Conservation (phyloP, 371 early-diverging fungal species). For the Rhizopus arrhizus region DNA sequence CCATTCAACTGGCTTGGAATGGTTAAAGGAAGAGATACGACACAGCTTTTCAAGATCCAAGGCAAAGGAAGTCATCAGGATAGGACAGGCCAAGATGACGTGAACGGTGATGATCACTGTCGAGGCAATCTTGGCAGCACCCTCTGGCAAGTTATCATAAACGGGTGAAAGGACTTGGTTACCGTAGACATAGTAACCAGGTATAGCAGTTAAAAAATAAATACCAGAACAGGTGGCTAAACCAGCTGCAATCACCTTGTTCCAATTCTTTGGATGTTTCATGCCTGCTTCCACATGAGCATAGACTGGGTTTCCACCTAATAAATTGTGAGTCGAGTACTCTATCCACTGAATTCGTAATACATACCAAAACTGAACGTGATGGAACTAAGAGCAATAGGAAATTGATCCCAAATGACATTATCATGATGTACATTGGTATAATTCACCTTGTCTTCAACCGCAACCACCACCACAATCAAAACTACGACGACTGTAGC, state of each 20-base stretch:
- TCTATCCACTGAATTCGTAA: background rate
- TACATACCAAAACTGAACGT: conserved; percentile 57
- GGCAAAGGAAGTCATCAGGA: conserved; percentile 81
- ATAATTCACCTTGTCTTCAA: conserved; percentile 24
- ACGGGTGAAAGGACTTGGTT: conserved; percentile 70
- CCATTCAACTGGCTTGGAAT: conserved; percentile 37
- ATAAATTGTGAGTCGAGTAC: conserved; percentile 1
- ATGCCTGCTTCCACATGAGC: conserved; percentile 79
- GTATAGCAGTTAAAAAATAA: conserved; percentile 73
- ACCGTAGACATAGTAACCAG: conserved; percentile 86
- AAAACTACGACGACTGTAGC: conserved; percentile 32
- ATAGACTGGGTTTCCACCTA: conserved; percentile 37
- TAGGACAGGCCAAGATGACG: conserved; percentile 80
- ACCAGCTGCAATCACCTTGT: conserved; percentile 69
- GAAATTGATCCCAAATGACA: conserved; percentile 56
- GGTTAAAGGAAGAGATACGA: conserved; percentile 36
- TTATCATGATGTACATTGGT: conserved; percentile 30
- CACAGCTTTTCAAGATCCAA: conserved; percentile 67
- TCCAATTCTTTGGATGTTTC: conserved; percentile 75
- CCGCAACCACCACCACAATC: conserved; percentile 30
- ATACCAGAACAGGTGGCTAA: conserved; percentile 69
- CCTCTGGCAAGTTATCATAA: conserved; percentile 67
- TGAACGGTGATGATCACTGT: conserved; percentile 80
- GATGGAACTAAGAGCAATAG: conserved; percentile 63
- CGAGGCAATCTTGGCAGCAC: conserved; percentile 63